Base-by-base conservation (phyloP, 2,329 filamentous ascomycete species). In the Trichoderma koningiopsis region DNA sequence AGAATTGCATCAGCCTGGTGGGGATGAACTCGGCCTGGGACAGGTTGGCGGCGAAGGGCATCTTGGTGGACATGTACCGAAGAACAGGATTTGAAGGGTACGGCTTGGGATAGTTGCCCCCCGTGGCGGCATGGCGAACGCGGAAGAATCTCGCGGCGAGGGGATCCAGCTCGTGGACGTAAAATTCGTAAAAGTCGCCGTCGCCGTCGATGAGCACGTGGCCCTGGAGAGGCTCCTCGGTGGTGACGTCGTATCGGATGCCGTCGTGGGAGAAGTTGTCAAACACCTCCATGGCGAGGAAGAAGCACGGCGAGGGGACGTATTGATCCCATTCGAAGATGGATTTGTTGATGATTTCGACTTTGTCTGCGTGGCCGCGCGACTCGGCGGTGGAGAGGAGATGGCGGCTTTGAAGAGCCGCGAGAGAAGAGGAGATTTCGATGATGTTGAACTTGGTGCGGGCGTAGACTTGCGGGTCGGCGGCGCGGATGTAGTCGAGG, bases 241-340 rank as follows among this genome's bases (percentile, higher is more conserved):
- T 96, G 70, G 85, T 81, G 13, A 91, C 85, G 80, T 98, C 91
- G 82, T 98, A 99, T 72, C 96, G 94, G 71, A 99, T 89, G 70
- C 91, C 88, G 82, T 99, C 96, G 83, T 99, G 96, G 43, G 93
- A 90, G 78, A 99, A 98, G 82, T 99, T 99, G 84, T 99, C 96
- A 77, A 97, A 97, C 73, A 99, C 96, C 81, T 99, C 96, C 81
- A 99, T 91, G 56, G 95, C 96, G 53, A 99, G 88, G 84, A 99
- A 98, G 85, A 97, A 99, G 83, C 96, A 98, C 0, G 95, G 96
- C 3, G 91, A 92, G 10, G 93, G 91, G n/a, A 97, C 92, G 73
- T 92, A 92, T 58, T 88, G 88, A 72, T 91, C 84, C 95, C 96
- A 99, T 79, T 97, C 93, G 77, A 99, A 98, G 77, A 99, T 92